These are phyloP conservation scores for Penicillium samsonianum DNA, from an alignment of 495 filamentous ascomycete species.

Conservation along the genomic window DNA sequence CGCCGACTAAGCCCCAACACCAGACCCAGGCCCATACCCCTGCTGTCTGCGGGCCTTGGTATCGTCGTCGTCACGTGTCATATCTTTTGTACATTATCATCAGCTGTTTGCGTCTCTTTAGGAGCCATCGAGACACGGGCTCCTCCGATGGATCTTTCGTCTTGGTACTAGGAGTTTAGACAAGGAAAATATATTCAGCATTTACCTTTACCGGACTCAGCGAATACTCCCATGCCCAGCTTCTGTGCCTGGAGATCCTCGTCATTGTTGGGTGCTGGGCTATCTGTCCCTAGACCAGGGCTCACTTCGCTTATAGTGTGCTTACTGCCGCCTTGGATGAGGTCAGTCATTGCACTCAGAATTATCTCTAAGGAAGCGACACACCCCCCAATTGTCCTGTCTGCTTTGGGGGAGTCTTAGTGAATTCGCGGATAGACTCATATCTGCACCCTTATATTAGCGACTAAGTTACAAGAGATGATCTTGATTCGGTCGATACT, in stretches of 20 bases:
- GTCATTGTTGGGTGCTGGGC: conserved; percentile 14
- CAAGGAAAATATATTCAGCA: conserved; percentile 33
- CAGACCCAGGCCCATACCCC: conserved; percentile 61
- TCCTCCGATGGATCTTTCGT: conserved; percentile 25
- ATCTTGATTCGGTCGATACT: conserved; percentile 44
- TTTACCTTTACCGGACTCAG: conserved; percentile 38
- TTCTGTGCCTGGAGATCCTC: conserved; percentile 35
- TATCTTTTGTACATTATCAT: conserved; percentile 50
- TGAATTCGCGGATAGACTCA: conserved; percentile 56
- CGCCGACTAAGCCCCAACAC: conserved; percentile 53
- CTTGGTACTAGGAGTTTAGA: conserved; percentile 37
- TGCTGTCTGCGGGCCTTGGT: conserved; percentile 53
- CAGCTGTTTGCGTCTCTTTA: conserved; percentile 37
- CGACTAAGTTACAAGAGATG: background rate
- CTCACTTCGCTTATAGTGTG: conserved; percentile 38
- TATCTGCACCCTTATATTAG: conserved; percentile 47
- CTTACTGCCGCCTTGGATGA: conserved; percentile 17
- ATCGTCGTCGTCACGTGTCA: conserved; percentile 38
- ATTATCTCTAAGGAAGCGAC: background rate
- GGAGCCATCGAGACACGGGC: conserved; percentile 13
- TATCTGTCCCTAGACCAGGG: conserved; percentile 16
- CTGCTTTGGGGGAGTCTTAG: conserved; percentile 51
- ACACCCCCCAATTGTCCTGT: conserved; percentile 62
- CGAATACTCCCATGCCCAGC: conserved; percentile 29
- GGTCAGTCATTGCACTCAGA: conserved; percentile 10